These are phyloP conservation scores for Chondrus crispus DNA, from an alignment of 23 red algal species.

Conservation along the genomic window DNA sequence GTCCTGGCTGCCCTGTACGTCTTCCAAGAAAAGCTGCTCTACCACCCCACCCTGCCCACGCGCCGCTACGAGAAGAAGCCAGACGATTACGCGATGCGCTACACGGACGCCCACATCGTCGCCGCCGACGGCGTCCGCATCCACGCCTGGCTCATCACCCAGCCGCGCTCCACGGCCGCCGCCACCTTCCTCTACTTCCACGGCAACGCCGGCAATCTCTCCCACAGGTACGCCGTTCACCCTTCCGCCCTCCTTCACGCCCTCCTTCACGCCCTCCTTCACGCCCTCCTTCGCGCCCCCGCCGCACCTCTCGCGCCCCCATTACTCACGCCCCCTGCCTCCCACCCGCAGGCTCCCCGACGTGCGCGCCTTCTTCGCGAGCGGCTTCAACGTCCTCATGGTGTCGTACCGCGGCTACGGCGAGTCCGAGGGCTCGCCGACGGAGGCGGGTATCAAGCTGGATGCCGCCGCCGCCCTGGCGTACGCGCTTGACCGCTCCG, in stretches of 20 bases:
- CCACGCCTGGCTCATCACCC: constrained; percentile 82
- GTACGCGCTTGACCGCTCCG: constrained; percentile 37
- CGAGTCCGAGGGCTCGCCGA: constrained; percentile 61
- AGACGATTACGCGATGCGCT: constrained; percentile 61
- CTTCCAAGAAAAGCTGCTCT: constrained; percentile 82
- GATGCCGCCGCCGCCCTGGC: constrained; percentile 86
- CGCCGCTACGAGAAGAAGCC: constrained; percentile 69
- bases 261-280: not conserved
- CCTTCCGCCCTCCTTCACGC: not conserved
- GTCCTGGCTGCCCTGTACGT: constrained; percentile 62
- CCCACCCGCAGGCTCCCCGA: constrained; percentile 62
- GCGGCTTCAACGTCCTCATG: constrained; percentile 83
- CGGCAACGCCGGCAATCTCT: constrained; percentile 93
- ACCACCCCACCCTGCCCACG: constrained; percentile 81
- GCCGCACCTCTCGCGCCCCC: not conserved
- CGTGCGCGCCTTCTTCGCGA: constrained; percentile 40
- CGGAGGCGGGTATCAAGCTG: constrained; percentile 63
- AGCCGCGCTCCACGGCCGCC: constrained; percentile 8
- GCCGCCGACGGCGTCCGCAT: constrained; percentile 64
- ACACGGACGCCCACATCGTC: constrained; percentile 63
- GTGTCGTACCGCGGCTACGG: constrained; percentile 97
- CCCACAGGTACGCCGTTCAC: constrained; percentile 42
- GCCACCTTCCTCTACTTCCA: constrained; percentile 93
- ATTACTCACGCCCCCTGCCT: not conserved
- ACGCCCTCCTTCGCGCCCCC: not conserved